Evolutionary conservation across 805 yeast genomes (phyloP), one percentile per base, ranked within the genome.

Genomic region (Wickerhamiella spandovensis): DNA sequence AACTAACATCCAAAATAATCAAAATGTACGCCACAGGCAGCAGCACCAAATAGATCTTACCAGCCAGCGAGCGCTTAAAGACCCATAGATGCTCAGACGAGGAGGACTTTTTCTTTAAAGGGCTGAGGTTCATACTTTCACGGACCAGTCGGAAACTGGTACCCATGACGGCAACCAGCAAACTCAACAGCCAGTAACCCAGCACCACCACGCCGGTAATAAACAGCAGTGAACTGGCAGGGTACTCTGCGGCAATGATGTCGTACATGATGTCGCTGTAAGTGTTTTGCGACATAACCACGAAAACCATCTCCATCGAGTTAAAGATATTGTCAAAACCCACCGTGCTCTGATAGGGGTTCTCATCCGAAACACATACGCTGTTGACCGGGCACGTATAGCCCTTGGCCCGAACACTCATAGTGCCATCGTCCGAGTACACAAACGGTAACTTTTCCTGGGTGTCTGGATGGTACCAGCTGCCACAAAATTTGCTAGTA

Each of bases 191-290:
- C 97, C 97, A 90, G 42, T 87, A 80, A 1, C 84, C 78, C 54
- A 92, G 67, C 12, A 89, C 72, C 55, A 90, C 76, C 15, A 84
- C 78, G 3, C 84, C 78, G 48, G 74, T 71, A 9, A 92, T 77
- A 66, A 79, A 89, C 61, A 81, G 88, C 22, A 68, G 52, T 3
- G 64, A 56, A 0, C 95, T 79, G 0, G 81, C 87, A 72, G 85
- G 70, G 44, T 79, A 77, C 60, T 90, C 97, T 3, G 90, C 73
- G 61, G 87, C 86, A 81, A 85, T 84, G 4, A 85, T 75, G 54
- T 82, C 71, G 61, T 88, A 89, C 97, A 90, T 86, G 56, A 87
- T 69, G 63, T 87, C 92, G 0, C 95, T 79, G 65, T 88, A 90
- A 0, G 97, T 88, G 62, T 90, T 92, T 17, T 87, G 89, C 59